Evolutionary conservation across 108 stramenopile genomes (phyloP), one percentile per base, ranked within the genome.

Genomic region (Nitzschia sp.): DNA sequence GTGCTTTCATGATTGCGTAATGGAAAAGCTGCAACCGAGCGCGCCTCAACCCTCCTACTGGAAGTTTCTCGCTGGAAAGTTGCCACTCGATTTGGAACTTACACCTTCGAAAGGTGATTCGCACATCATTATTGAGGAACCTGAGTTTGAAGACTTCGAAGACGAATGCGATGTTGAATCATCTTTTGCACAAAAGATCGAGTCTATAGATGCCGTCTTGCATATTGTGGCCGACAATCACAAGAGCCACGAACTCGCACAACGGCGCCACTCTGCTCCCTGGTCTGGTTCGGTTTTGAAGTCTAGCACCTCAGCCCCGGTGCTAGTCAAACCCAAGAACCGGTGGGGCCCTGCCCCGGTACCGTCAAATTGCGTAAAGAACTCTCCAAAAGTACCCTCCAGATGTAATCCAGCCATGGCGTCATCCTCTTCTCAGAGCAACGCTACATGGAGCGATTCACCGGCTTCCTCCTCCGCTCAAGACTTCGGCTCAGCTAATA

Each of bases 151-250:
- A 4, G 38, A 42, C 13, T 6, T 9, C 9, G 38, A 42, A 13
- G 38, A 42, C 6, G 38, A 42, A 42, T 6, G 13, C 6, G 38
- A 42, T 9, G 13, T 9, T 9, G 38, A 42, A 13, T 13, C 13
- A 19, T 17, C 49, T 17, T 8, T n/a, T 8, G 49, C 8, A 4
- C 8, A 51, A 4, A 19, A 8, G 17, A 19, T 51, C 4, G 18
- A 51, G 49, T 51, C 49, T 23, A 51, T 51, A 4, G 49, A 51
- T 51, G 49, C 49, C 4, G 49, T 51, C 13, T 51, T 51, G 49
- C 49, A 51, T 19, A 51, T 51, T 51, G 49, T 51, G 11, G 13
- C 49, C 4, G 49, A 51, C 49, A 51, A 51, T 19, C 49, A 51
- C 49, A 51, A 51, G 21, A 51, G 49, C 21, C 49, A 51, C 49